phyloP scores from a whole-genome alignment of 768 basidiomycete species.

The Strobilomyces dryophilus region DNA sequence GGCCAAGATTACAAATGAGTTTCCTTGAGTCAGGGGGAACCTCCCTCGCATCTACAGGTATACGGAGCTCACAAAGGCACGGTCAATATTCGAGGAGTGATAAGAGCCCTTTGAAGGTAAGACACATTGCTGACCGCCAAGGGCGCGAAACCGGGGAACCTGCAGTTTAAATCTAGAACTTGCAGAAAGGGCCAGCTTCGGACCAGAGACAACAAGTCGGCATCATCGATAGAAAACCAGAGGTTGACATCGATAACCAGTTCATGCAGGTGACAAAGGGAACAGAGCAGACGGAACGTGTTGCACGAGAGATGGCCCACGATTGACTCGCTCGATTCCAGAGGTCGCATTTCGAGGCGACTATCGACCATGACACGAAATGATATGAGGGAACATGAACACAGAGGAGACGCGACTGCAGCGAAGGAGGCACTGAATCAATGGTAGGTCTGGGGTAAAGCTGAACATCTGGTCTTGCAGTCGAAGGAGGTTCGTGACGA shows the following conservation, averaged over 20 bases:
- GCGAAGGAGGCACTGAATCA: background rate
- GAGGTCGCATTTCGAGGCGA: background rate
- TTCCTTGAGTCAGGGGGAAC: background rate
- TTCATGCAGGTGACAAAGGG: background rate
- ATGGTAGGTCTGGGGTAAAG: background rate
- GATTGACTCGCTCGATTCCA: background rate
- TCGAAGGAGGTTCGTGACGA: conserved; percentile 2
- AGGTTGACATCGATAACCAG: background rate
- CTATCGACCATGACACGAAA: background rate
- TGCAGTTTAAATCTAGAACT: background rate
- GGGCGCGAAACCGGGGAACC: background rate
- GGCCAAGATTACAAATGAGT: background rate
- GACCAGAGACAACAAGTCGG: background rate
- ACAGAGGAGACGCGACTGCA: background rate
- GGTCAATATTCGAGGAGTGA: background rate
- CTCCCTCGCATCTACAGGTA: background rate
- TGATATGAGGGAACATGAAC: background rate
- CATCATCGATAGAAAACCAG: background rate
- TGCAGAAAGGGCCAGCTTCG: background rate
- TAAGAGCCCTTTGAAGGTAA: background rate
- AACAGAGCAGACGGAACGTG: background rate
- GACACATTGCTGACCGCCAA: background rate
- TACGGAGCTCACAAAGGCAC: background rate
- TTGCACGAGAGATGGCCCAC: background rate
- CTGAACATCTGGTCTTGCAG: background rate